Conservation (phyloP, 1,284 basidiomycete genomes). For the Laetiporus sulphureus region DNA sequence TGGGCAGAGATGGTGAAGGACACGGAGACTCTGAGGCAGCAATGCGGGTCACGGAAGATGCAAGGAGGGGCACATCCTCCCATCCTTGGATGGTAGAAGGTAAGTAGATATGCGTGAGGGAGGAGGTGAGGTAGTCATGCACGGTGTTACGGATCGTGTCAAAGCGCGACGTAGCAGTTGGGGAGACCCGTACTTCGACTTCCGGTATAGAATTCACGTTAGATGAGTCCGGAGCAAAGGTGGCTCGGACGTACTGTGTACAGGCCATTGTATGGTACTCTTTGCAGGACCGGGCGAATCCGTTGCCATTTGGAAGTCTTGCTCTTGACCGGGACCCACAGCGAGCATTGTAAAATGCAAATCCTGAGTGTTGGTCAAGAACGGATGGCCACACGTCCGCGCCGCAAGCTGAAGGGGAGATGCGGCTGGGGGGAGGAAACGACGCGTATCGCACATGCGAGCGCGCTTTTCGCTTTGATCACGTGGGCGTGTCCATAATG, state of each 20-base stretch:
- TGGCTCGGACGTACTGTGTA: slow-evolving; percentile 53
- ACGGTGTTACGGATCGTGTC: slow-evolving; percentile 67
- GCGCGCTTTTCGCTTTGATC: too few species aligned
- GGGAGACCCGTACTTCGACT: slow-evolving; percentile 82
- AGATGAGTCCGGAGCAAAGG: too few species aligned
- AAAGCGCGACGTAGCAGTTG: slow-evolving; percentile 60
- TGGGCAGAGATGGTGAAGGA: slow-evolving; percentile 44
- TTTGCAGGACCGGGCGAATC: slow-evolving; percentile 13
- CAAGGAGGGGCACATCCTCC: slow-evolving; percentile 66
- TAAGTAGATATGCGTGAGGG: slow-evolving; percentile 54
- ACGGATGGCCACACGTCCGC: not conserved
- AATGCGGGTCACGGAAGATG: slow-evolving; percentile 72
- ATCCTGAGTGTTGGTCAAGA: not conserved
- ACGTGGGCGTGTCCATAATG: not conserved
- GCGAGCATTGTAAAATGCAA: not conserved
- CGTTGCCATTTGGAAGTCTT: slow-evolving; percentile 20
- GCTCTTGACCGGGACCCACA: slow-evolving; percentile 17
- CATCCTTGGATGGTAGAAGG: slow-evolving; percentile 68
- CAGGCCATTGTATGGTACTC: slow-evolving; percentile 40
- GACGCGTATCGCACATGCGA: slow-evolving; percentile 16
- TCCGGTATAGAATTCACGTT: too few species aligned
- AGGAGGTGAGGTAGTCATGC: slow-evolving; percentile 49
- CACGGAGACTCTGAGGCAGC: slow-evolving; percentile 66
- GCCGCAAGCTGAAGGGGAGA: not conserved
- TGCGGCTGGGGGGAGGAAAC: slow-evolving; percentile 1